phyloP scores from a whole-genome alignment of 2,329 filamentous ascomycete species.

The Ophiocordyceps camponoti-rufipedis region DNA sequence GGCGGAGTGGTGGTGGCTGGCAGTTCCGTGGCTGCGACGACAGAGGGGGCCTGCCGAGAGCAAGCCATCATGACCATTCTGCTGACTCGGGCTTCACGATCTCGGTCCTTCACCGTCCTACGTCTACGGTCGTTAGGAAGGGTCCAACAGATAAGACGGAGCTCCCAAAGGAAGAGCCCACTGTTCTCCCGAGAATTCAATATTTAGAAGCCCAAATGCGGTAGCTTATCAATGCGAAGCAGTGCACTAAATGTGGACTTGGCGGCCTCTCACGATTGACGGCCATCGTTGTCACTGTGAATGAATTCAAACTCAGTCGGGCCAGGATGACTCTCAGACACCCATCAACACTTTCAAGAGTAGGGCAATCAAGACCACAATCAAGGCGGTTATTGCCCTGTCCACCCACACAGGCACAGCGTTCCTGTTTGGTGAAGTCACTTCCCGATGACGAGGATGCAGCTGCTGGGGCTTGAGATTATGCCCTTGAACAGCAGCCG shows the following conservation, averaged over 20 bases:
- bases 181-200: too few species aligned
- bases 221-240: too few species aligned
- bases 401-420: slow-evolving; percentile 61
- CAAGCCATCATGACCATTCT: not conserved
- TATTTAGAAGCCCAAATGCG: too few species aligned
- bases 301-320: not conserved
- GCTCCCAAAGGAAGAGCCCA: too few species aligned
- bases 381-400: slow-evolving; percentile 55
- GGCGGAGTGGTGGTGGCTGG: slow-evolving; percentile 52
- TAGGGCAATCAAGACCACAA: slow-evolving; percentile 53
- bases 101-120: too few species aligned
- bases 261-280: too few species aligned
- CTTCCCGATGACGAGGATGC: slow-evolving; percentile 3
- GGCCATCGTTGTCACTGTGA: not conserved
- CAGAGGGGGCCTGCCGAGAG: not conserved
- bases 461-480: not conserved
- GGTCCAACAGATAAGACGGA: too few species aligned
- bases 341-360: slow-evolving; percentile 36
- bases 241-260: too few species aligned
- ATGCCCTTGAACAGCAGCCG: not conserved
- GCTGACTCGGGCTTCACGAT: too few species aligned
- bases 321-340: not conserved
- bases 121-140: too few species aligned
- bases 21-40: slow-evolving; percentile 17
- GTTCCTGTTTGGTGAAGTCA: slow-evolving; percentile 12